Conservation (phyloP, 2,329 filamentous ascomycete genomes). For the Amesomyces nigricolor region DNA sequence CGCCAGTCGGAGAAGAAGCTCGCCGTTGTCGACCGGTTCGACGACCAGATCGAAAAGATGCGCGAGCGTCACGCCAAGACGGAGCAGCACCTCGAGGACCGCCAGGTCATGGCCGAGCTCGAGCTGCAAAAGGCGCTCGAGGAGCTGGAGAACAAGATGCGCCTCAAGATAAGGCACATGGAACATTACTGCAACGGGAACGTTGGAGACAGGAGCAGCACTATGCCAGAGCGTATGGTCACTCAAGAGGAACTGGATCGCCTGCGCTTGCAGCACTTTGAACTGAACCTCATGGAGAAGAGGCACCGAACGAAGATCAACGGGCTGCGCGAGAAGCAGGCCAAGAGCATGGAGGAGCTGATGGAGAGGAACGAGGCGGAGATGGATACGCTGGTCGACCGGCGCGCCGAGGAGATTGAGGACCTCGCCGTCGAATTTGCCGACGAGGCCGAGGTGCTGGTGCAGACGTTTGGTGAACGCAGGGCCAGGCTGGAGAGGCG, state of each 20-base stretch:
- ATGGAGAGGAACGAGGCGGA: conserved; percentile 50
- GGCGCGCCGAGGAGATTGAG: conserved; percentile 44
- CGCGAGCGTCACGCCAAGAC: conserved; percentile 50
- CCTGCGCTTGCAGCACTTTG: conserved; percentile 55
- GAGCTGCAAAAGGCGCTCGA: conserved; percentile 51
- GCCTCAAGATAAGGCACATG: conserved; percentile 54
- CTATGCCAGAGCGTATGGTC: conserved; percentile 47
- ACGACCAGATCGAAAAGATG: conserved; percentile 46
- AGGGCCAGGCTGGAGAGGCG: conserved; percentile 41
- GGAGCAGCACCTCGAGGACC: conserved; percentile 52
- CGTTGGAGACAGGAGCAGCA: conserved; percentile 29
- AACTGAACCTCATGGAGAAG: conserved; percentile 54
- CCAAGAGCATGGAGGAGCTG: conserved; percentile 56
- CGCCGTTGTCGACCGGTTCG: conserved; percentile 43
- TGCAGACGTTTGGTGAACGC: conserved; percentile 41
- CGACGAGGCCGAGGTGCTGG: conserved; percentile 46
- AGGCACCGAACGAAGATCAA: conserved; percentile 57
- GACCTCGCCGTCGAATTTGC: conserved; percentile 42
- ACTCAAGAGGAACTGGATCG: conserved; percentile 56
- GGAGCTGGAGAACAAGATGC: conserved; percentile 45
- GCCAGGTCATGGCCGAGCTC: conserved; percentile 58
- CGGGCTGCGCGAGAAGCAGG: conserved; percentile 59
- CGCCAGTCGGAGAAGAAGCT: conserved; percentile 46
- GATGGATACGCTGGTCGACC: conserved; percentile 40
- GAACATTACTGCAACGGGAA: conserved; percentile 56